Evolutionary conservation across 805 yeast genomes (phyloP), one percentile per base, ranked within the genome.

Genomic region (Geotrichum ghanense): DNA sequence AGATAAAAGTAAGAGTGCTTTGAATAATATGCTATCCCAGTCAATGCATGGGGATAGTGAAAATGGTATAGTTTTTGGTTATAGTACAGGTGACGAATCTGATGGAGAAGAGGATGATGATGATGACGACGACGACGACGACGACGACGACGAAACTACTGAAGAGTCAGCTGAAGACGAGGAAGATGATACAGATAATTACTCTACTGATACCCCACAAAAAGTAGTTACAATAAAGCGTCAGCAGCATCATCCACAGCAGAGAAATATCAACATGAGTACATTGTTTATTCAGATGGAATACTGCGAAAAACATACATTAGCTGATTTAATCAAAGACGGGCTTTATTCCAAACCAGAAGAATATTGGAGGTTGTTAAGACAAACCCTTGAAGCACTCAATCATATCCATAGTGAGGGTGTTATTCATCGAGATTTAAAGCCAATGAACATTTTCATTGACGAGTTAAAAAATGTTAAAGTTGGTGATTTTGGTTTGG

Each of bases 241-340:
- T n/a, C 16, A 45, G 6, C 41, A 47, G 20, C 23, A 25, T 25
- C 48, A 26, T 16, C 42, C 27, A 16, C 48, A 25, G 42, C 26
- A 46, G 40, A 39, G 47, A 6, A 42, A 67, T 48, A 62, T 67
- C 41, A 70, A 69, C 16, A 10, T n/a, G 52, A 83, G 89, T 45
- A 87, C 95, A 0, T 65, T 92, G 24, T 92, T 85, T 61, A 92
- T 92, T 54, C 99, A 92, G 60, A 92, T 92, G 99, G 98, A 92
- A 62, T 92, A 92, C 57, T 92, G 99, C 65, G 98, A 92, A 58
- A 92, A 90, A 59, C 86, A 85, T 48, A 90, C 99, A 0, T 65
- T 92, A 23, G 74, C 75, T 45, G 95, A 92, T 64, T 67, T 92
- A 50, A 90, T 92, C 42, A 75, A 77, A 37, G 85, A 81, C 48